Percentiles rank a stretch among this genome's conserved stretches.
phyloP scores from a whole-genome alignment of 2,329 filamentous ascomycete genomes.

The Ramularia endophylla region DNA sequence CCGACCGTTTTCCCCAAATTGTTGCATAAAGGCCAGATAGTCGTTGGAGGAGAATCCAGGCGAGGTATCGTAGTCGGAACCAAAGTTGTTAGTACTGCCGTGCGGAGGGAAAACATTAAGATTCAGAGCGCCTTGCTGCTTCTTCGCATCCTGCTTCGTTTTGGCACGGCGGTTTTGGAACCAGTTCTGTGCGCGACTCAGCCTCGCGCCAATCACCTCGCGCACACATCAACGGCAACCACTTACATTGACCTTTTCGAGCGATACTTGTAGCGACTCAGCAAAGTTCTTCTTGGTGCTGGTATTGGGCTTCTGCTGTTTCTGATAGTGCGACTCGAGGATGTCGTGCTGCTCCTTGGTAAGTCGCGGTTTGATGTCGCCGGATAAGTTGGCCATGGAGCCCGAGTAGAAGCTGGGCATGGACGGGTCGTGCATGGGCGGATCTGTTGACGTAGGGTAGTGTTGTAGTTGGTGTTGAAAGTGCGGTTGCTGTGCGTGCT shows the following conservation, averaged over 20 bases:
- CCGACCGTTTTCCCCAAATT: conserved; percentile 15
- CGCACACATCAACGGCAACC: not conserved
- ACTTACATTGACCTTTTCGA: conserved; percentile 51
- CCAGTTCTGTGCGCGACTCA: conserved; percentile 43
- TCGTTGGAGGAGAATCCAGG: conserved; percentile 27
- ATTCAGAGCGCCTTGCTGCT: conserved; percentile 30
- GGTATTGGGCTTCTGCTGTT: conserved; percentile 46
- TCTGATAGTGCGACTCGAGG: conserved; percentile 44
- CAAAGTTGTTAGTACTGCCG: conserved; percentile 17
- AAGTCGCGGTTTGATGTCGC: conserved; percentile 46
- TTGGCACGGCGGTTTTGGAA: conserved; percentile 50
- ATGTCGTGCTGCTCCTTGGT: conserved; percentile 50
- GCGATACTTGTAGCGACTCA: conserved; percentile 41
- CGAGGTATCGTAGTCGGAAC: conserved; percentile 28
- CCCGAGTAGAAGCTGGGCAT: conserved; percentile 11
- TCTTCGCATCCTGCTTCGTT: conserved; percentile 49
- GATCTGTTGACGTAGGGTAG: conserved; percentile 2
- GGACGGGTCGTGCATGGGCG: conserved; percentile 10
- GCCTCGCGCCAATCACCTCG: conserved; percentile 9
- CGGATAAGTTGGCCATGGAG: conserved; percentile 14
- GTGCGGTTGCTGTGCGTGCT: conserved; percentile 12
- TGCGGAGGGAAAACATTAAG: conserved; percentile 20
- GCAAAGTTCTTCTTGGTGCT: conserved; percentile 47
- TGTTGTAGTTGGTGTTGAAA: conserved; percentile 11
- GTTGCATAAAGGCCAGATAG: conserved; percentile 29